These are phyloP conservation scores for Trypanosoma melophagium DNA, from an alignment of 208 protist genomes.

Conservation along the genomic window DNA sequence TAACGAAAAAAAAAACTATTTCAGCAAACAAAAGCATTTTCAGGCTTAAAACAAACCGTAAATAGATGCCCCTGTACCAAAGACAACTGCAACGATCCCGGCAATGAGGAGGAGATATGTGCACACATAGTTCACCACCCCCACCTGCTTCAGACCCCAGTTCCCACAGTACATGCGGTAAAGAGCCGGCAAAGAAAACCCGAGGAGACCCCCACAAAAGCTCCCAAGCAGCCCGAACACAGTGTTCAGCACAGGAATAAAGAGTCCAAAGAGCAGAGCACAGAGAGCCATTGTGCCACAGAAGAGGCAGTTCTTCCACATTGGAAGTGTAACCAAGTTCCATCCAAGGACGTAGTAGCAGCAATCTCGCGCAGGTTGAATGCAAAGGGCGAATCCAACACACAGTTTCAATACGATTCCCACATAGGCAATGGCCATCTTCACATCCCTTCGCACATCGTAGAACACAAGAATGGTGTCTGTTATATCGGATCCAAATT, in stretches of 20 bases:
- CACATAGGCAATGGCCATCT: conserved; percentile 63
- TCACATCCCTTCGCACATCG: conserved; percentile 46
- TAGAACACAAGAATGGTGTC: conserved; percentile 74
- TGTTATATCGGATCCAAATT: conserved; percentile 56
- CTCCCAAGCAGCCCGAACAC: conserved; percentile 62
- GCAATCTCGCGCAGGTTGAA: conserved; percentile 67
- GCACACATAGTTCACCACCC: conserved; percentile 7
- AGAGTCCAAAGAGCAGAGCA: conserved; percentile 31
- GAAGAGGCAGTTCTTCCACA: conserved; percentile 65
- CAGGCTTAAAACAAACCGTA: conserved; percentile 16
- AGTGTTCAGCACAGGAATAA: conserved; percentile 35
- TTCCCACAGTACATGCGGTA: conserved; percentile 95
- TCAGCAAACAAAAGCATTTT: too few relatives aligned
- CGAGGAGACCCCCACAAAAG: conserved; percentile 58
- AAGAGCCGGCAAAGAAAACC: conserved; percentile 83
- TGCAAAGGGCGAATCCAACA: conserved; percentile 75
- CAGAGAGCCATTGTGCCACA: conserved; percentile 47
- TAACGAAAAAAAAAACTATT: too few relatives aligned
- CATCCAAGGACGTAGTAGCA: conserved; percentile 68
- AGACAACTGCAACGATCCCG: conserved; percentile 51
- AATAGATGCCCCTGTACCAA: conserved; percentile 42
- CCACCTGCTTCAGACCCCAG: conserved; percentile 31
- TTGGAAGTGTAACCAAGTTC: conserved; percentile 54
- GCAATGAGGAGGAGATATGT: conserved; percentile 20
- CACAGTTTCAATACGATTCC: conserved; percentile 76